These are phyloP conservation scores for Fusarium annulatum DNA, from an alignment of 2,329 filamentous ascomycete species.

Conservation along the genomic window DNA sequence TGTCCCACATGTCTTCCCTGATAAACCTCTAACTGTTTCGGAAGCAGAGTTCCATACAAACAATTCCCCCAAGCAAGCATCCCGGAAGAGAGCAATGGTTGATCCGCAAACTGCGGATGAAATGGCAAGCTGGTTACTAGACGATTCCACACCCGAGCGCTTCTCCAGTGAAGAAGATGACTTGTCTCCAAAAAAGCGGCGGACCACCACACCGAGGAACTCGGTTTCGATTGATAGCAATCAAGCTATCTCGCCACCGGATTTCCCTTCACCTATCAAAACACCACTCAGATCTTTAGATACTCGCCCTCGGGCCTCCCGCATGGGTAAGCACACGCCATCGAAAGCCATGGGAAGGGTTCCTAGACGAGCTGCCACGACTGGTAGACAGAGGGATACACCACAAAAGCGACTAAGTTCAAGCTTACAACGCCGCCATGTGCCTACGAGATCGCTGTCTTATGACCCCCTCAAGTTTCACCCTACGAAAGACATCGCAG, in stretches of 20 bases:
- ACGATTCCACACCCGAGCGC: constrained; percentile 35
- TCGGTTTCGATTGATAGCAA: neutral
- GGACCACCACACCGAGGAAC: neutral
- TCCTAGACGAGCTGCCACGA: constrained; percentile 27
- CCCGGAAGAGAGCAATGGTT: constrained; percentile 17
- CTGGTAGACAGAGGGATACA: constrained; percentile 15
- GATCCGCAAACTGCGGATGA: constrained; percentile 36
- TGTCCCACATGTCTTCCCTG: neutral
- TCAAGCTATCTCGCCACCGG: constrained; percentile 14
- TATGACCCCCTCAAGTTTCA: constrained; percentile 39
- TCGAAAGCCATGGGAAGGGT: neutral
- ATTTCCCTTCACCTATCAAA: constrained; percentile 20
- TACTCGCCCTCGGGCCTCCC: constrained; percentile 1
- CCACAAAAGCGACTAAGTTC: constrained; percentile 25
- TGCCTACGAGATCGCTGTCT: constrained; percentile 18
- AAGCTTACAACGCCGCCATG: constrained; percentile 26
- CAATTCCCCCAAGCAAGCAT: constrained; percentile 13
- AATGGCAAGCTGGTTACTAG: constrained; percentile 48
- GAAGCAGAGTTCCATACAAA: neutral
- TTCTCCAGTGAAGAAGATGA: constrained; percentile 5
- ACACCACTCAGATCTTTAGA: neutral
- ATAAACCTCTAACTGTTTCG: neutral
- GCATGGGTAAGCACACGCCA: constrained; percentile 24
- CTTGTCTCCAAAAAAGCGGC: constrained; percentile 12
- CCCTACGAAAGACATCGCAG: constrained; percentile 15